phyloP scores from a whole-genome alignment of 2,329 filamentous ascomycete species.

The Ophiostoma angusticollis region DNA sequence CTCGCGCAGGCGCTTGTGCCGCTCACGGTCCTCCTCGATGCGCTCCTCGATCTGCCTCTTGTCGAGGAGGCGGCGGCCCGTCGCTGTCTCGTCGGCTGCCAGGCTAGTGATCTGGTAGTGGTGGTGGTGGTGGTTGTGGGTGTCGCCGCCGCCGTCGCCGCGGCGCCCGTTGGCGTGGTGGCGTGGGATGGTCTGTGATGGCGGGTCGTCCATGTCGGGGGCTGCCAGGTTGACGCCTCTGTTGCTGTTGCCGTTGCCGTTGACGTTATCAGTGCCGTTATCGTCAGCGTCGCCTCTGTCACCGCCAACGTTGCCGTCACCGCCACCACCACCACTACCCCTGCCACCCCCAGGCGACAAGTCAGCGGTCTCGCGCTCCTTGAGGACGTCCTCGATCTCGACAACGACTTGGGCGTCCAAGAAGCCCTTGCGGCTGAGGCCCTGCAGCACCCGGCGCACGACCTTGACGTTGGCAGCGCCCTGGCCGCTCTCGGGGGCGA shows the following conservation, averaged over 20 bases:
- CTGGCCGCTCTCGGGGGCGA: slow-evolving; percentile 73
- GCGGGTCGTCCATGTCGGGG: slow-evolving; percentile 25
- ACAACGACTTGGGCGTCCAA: slow-evolving; percentile 60
- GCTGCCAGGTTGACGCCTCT: slow-evolving; percentile 19
- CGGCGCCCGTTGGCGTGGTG: slow-evolving; percentile 1
- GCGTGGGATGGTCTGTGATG: slow-evolving; percentile 28
- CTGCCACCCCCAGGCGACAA: slow-evolving; percentile 30
- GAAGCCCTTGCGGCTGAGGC: slow-evolving; percentile 57
- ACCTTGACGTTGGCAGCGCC: slow-evolving; percentile 92
- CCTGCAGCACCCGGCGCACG: slow-evolving; percentile 62
- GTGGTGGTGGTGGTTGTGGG: too few relatives aligned
- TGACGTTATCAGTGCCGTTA: neutral
- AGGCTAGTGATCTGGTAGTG: too few relatives aligned
- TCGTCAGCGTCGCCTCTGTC: neutral
- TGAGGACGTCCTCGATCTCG: slow-evolving; percentile 74
- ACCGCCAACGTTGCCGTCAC: neutral
- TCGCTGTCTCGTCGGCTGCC: too few relatives aligned
- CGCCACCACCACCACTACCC: slow-evolving; percentile 5
- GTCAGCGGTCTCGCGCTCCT: slow-evolving; percentile 58
- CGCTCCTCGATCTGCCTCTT: slow-evolving; percentile 87
- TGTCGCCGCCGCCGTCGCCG: neutral
- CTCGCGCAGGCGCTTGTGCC: slow-evolving; percentile 84
- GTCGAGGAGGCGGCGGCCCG: slow-evolving; percentile 52
- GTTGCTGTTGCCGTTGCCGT: neutral
- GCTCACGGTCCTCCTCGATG: slow-evolving; percentile 90